A percentile compares a stretch with the other conserved stretches of the same genome.
Conservation (phyloP, 352 stramenopile species). For the Phytophthora cryptogea region DNA sequence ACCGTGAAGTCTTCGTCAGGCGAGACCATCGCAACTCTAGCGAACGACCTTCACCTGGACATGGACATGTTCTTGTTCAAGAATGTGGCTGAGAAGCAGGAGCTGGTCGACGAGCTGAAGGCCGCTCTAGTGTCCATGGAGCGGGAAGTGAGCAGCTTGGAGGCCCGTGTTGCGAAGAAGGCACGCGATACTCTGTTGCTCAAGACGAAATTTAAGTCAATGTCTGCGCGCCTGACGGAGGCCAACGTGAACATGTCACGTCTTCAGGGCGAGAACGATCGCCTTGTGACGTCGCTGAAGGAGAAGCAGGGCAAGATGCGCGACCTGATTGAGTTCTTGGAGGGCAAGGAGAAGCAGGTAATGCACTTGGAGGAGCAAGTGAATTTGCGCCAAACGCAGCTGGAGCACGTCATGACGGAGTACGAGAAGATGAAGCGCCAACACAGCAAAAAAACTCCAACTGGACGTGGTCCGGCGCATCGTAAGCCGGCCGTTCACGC, state of each 20-base stretch:
- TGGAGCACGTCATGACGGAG: slow-evolving; percentile 52
- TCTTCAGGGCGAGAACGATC: slow-evolving; percentile 62
- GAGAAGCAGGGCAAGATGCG: slow-evolving; percentile 65
- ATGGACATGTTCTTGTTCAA: slow-evolving; percentile 82
- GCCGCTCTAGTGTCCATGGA: slow-evolving; percentile 70
- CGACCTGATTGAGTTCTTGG: slow-evolving; percentile 58
- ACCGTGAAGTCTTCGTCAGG: slow-evolving; percentile 15
- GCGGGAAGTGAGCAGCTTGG: slow-evolving; percentile 63
- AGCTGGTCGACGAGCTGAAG: slow-evolving; percentile 66
- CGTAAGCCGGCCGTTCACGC: slow-evolving; percentile 17
- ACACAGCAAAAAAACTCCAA: slow-evolving; percentile 23
- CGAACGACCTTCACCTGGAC: slow-evolving; percentile 50
- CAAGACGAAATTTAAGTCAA: slow-evolving; percentile 58
- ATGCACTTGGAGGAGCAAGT: slow-evolving; percentile 65
- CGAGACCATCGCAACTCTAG: slow-evolving; percentile 17
- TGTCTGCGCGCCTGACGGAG: slow-evolving; percentile 59
- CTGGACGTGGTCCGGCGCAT: slow-evolving; percentile 5
- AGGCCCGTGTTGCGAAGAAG: slow-evolving; percentile 56
- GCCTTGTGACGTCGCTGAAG: slow-evolving; percentile 50
- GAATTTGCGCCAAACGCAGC: slow-evolving; percentile 51
- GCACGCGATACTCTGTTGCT: slow-evolving; percentile 60
- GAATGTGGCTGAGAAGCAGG: slow-evolving; percentile 70
- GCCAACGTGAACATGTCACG: slow-evolving; percentile 46
- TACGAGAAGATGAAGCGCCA: slow-evolving; percentile 35
- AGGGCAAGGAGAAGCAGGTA: slow-evolving; percentile 72